Evolutionary conservation across 306 rosid genomes (phyloP), one percentile per base, ranked within the genome.

Genomic region (Citrullus colocynthis): DNA sequence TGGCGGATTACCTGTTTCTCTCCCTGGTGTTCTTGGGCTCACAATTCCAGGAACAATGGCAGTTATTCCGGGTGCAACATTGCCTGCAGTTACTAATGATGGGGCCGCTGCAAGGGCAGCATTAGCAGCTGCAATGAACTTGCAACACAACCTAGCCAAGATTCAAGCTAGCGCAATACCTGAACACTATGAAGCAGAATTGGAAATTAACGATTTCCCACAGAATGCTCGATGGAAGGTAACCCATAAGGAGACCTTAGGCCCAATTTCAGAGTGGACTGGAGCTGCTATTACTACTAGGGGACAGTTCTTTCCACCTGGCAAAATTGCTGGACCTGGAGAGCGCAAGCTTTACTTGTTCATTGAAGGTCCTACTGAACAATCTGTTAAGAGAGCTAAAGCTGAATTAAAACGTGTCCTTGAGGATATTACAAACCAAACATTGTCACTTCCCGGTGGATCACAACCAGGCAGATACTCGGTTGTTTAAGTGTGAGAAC

Each of bases 181-280:
- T 17, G 98, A 91, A 86, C 97, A 93, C 80, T 93, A 90, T 24
- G 97, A 93, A 79, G 96, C 97, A 14, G 98, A 91, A 81, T 84
- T 91, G 83, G 98, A 93, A 85, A 93, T 93, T 79, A 91, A 93
- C 80, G 98, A 93, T 85, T 93, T 93, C 76, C 98, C 98, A 39
- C 98, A 93, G 86, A 93, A 90, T 88, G 98, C 98, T 70, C 82
- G 98, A 72, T 93, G 97, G 98, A 93, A 91, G 86, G 98, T 93
- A 57, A 91, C 97, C 42, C 98, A 93, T 84, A 93, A 93, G 91
- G 98, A 93, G 80, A 93, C 98, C 34, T 86, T 91, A 80, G 98
- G 96, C 16, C 96, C 97, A 28, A 89, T 91, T 79, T 91, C 94
- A 7, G 97, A 91, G 48, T 93, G 96, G 96, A 91, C 97, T 21